Base-by-base conservation (phyloP, 2,329 filamentous ascomycete genomes). In the Colletotrichum australisinense region DNA sequence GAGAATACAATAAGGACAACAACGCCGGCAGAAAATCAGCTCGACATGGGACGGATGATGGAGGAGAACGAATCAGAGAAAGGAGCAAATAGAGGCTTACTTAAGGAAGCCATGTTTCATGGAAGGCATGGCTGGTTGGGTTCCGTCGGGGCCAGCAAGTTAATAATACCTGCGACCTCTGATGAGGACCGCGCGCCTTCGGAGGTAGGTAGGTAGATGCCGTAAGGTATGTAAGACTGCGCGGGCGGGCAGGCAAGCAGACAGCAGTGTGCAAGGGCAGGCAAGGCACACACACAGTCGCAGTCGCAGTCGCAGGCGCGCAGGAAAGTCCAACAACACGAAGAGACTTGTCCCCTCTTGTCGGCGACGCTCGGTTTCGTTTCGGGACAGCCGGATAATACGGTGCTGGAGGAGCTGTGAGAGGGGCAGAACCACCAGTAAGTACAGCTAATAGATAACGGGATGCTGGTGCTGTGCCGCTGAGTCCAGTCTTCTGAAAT, bases 81-180 rank as follows among this genome's bases (percentile, higher is more conserved):
- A 32, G 56, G 32, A 56, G 46, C 52, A 65, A 46, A 52, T 35
- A 22, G 35, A 24, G 46, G 71, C 71, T 73, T 73, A 73, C 71
- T 73, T 62, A 73, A 73, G 67, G 71, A 73, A 57, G 71, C 71
- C 71, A 73, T 73, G 71, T 73, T 70, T 73, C 71, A 73, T 30
- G 46, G 55, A 70, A 49, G 70, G 46, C 71, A 73, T 66, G 60
- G 56, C 67, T 26, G 56, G 60, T 26, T 62, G 60, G 67, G 60
- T 24, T 42, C 56, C 55, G 62, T 70, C 55, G 22, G 60, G 60
- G 59, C 42, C 60, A 65, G 28, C 56, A 62, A 57, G 67, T 70
- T 42, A 72, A 69, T 69, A 38, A 64, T 73, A 62, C 56, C 67
- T 70, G 67, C 67, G 26, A 32, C 35, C 59, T 60, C 35, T n/a